Conservation (phyloP, 169 alveolate genomes). For the Cryptosporidium meleagridis region DNA sequence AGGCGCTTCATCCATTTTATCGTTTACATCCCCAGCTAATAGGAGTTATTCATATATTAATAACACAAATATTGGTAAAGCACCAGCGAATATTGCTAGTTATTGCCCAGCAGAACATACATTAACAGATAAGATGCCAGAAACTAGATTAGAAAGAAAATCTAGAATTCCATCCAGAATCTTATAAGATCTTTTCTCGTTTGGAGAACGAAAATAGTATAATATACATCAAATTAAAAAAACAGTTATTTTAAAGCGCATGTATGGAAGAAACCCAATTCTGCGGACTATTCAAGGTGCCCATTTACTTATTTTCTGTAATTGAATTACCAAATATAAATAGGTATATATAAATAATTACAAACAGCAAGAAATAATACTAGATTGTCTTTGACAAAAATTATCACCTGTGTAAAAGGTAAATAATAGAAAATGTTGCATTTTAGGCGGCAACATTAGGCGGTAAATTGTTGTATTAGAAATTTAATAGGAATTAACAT, state of each 20-base stretch:
- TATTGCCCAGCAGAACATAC: slow-evolving; percentile 49
- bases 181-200: not conserved
- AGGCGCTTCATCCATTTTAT: not conserved
- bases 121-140: slow-evolving; percentile 61
- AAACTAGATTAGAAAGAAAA: slow-evolving; percentile 69
- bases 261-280: not conserved
- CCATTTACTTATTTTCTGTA: not conserved
- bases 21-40: not conserved
- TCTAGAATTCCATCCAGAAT: slow-evolving; percentile 71
- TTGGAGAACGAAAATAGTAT: not conserved
- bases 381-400: not conserved
- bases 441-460: not conserved
- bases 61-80: not conserved
- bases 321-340: not conserved
- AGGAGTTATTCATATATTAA: not conserved
- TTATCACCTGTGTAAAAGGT: not conserved
- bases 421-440: not conserved
- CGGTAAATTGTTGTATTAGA: not conserved
- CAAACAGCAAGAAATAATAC: not conserved
- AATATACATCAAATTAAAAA: too few relatives aligned
- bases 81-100: slow-evolving; percentile 41
- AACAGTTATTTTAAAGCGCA: not conserved
- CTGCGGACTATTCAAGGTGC: too few relatives aligned
- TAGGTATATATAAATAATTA: not conserved
- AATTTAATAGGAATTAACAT: not conserved